Evolutionary conservation across 768 basidiomycete species (phyloP), one percentile per base, ranked within the genome.

Genomic region (Panaeolus papilionaceus): DNA sequence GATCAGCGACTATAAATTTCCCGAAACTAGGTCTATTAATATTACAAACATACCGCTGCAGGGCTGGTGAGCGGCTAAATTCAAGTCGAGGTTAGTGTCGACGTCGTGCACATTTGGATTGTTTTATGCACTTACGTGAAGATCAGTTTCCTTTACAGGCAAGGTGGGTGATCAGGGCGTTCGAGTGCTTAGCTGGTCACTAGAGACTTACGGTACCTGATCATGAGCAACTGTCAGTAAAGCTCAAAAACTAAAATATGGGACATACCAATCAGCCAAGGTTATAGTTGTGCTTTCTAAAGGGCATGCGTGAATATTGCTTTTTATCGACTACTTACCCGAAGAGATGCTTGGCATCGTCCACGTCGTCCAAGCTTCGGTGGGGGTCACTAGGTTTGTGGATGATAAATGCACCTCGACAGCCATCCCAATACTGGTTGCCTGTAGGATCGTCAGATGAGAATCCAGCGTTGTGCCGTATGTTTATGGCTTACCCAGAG

Each of bases 341-440:
- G 1, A n/a, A 20, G 62, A 23, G 23, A 20, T n/a, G 18, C 37
- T 40, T 37, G 33, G 14, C 18, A 49, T 28, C 37, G 12, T 71
- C 65, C 62, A 73, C 64, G 62, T 75, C 78, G 63, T 81, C 83
- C 63, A 76, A 68, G 40, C 67, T 49, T 26, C 49, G 65, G 40
- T 76, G 73, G 38, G 81, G 81, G 64, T 82, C 81, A 1, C 71
- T 6, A 8, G 76, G 79, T 61, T 85, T 82, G 63, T 82, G 81
- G 3, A 84, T 69, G 20, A 81, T 75, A 11, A 82, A 44, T 0
- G 73, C 71, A 2, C 82, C 82, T 47, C 82, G 73, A 16, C 81
- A 71, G 0, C 83, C 83, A 71, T 84, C 83, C 66, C 83, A 88
- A 65, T 86, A 87, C 69, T 88, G 86, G 0, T 80, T 80, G 6